Percentiles rank a stretch among this genome's conserved stretches.
Evolutionary conservation across 257 asterid genomes (phyloP).

Genomic region (Echites panduratus): DNA sequence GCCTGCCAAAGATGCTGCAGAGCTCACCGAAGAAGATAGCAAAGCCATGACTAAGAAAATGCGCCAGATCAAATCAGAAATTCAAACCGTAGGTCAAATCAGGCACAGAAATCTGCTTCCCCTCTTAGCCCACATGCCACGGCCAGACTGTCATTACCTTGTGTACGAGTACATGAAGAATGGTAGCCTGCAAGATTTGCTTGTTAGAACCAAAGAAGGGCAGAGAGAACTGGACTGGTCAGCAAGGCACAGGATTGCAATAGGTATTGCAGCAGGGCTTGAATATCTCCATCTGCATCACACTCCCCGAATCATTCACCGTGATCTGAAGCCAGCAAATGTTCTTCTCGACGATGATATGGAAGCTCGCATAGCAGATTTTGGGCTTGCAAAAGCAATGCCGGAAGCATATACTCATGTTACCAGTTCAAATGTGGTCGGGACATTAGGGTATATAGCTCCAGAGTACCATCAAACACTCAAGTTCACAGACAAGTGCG

Average conservation of each 20-base stretch:
- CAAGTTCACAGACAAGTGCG: slow-evolving; percentile 85
- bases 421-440: slow-evolving; percentile 65
- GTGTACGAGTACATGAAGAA: slow-evolving; percentile 85
- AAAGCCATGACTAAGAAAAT: slow-evolving; percentile 53
- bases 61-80: slow-evolving; percentile 76
- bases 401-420: slow-evolving; percentile 61
- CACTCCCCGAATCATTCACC: slow-evolving; percentile 58
- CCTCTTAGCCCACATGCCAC: slow-evolving; percentile 67
- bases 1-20: slow-evolving; percentile 45
- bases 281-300: slow-evolving; percentile 76
- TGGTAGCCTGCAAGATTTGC: slow-evolving; percentile 69
- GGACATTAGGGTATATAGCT: slow-evolving; percentile 79
- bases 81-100: slow-evolving; percentile 76
- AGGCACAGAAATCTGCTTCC: slow-evolving; percentile 71
- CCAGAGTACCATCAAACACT: slow-evolving; percentile 75
- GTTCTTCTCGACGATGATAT: slow-evolving; percentile 76
- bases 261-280: slow-evolving; percentile 70
- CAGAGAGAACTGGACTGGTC: slow-evolving; percentile 52
- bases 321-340: slow-evolving; percentile 89
- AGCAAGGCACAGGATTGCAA: slow-evolving; percentile 51
- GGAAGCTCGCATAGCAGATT: slow-evolving; percentile 86
- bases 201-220: slow-evolving; percentile 35
- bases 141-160: slow-evolving; percentile 70
- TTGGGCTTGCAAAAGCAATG: slow-evolving; percentile 77
- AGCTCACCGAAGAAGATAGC: slow-evolving; percentile 60